These are phyloP conservation scores for Conticribra weissflogii DNA, from an alignment of 108 stramenopile genomes.

Conservation along the genomic window DNA sequence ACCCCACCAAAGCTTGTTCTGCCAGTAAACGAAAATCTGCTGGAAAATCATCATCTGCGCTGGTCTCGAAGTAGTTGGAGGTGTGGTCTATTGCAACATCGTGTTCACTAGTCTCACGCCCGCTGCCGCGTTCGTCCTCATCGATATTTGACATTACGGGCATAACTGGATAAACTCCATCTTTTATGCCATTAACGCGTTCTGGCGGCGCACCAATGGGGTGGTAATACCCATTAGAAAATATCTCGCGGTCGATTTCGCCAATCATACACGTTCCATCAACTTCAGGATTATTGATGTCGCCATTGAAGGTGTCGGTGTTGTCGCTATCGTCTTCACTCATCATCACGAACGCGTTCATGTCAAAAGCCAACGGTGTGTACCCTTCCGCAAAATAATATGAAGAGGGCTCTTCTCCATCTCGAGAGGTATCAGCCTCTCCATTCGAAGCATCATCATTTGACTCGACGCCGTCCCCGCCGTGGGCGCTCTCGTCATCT, in stretches of 20 bases:
- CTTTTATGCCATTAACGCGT: constrained; percentile 43
- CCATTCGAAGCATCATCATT: background rate
- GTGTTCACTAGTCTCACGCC: background rate
- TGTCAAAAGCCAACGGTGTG: constrained; percentile 46
- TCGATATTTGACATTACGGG: constrained; percentile 6
- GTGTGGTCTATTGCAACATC: constrained; percentile 6
- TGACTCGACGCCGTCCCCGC: background rate
- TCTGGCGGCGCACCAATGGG: constrained; percentile 22
- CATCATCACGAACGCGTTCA: constrained; percentile 31
- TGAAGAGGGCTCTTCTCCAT: background rate
- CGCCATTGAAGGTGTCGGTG: constrained; percentile 8
- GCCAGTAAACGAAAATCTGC: constrained; percentile 45
- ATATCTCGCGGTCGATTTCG: constrained; percentile 11
- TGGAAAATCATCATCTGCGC: constrained; percentile 19
- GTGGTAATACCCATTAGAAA: constrained; percentile 38
- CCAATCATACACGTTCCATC: too few species aligned
- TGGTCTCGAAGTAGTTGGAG: background rate
- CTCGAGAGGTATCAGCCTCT: background rate
- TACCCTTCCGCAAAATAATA: constrained; percentile 45
- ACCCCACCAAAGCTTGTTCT: constrained; percentile 40
- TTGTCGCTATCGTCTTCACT: constrained; percentile 17
- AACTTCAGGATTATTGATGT: background rate
- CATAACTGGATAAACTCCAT: constrained; percentile 13
- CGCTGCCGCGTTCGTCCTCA: background rate
- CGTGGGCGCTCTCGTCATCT: too few species aligned